Base-by-base conservation (phyloP, 192 early-diverging fungal species). In the Backusella tarrabulga region DNA sequence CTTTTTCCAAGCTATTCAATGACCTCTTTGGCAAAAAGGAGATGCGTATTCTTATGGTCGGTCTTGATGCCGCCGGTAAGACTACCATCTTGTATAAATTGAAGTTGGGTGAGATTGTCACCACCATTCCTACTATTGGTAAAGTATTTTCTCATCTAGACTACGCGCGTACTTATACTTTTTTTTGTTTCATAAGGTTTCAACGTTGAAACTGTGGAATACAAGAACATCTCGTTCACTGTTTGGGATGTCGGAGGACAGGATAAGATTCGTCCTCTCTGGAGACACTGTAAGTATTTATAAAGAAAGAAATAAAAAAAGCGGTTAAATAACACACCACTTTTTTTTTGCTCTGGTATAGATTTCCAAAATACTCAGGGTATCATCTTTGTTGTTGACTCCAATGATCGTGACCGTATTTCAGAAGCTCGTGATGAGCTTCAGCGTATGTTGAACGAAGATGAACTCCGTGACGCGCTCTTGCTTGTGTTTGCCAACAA, bases 181-280 rank as follows among this genome's bases (percentile, higher is more conserved):
- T 17, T 19, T 14, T 23, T 74, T 14, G 32, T 38, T 14, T 26
- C 5, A 76, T 5, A 60, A 87, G 97, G 97, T 71, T 97, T 98
- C 89, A 98, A 98, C 83, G 96, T 98, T 80, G 97, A 98, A 88
- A 96, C 94, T 50, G 96, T 98, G 79, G 92, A 94, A 83, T 97
- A 98, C 92, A 97, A 97, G 88, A 97, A 96, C 91, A 95, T 97
- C 87, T 94, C 89, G 81, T 99, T 98, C 87, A 97, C 93, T 56
- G 94, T 98, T 79, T 98, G 96, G 96, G 97, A 99, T 85, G 96
- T 99, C 77, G 97, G 97, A 79, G 97, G 97, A 85, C 95, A 97
- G 88, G 96, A 97, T 88, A 96, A 96, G 88, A 99, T 99, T 77
- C 90, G 97, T 80, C 96, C 96, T 26, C 88, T 98, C 85, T 98